Conservation (phyloP, 768 basidiomycete species). For the Lactarius vividus region DNA sequence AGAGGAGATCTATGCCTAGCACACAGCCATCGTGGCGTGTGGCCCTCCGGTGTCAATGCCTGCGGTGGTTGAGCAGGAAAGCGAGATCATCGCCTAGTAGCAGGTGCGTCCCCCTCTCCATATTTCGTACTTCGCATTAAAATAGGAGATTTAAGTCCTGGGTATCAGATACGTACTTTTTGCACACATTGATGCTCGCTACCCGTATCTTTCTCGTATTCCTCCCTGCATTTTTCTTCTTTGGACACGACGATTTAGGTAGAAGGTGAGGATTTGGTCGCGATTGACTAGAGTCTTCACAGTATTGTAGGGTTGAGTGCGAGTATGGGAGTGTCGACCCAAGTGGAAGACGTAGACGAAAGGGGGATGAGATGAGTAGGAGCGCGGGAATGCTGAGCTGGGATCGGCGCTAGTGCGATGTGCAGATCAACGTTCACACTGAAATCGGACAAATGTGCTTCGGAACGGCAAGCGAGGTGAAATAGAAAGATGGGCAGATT, state of each 20-base stretch:
- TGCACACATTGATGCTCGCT: conserved; percentile 75
- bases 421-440: too few species aligned
- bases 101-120: conserved; percentile 46
- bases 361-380: too few species aligned
- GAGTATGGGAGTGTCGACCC: too few species aligned
- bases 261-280: conserved; percentile 53
- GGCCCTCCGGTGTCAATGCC: conserved; percentile 50
- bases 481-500: too few species aligned
- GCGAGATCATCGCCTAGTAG: conserved; percentile 56
- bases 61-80: conserved; percentile 59
- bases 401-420: too few species aligned
- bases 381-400: too few species aligned
- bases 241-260: conserved; percentile 70
- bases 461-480: too few species aligned
- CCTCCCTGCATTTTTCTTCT: conserved; percentile 85
- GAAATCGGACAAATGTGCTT: too few species aligned
- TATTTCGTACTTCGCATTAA: conserved; percentile 21
- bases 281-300: neutral
- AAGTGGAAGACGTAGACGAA: too few species aligned
- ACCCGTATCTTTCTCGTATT: conserved; percentile 92
- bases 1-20: conserved; percentile 59
- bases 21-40: conserved; percentile 67
- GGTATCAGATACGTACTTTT: conserved; percentile 77
- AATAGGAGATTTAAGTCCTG: conserved; percentile 36
- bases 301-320: too few species aligned